Conservation (phyloP, 1,284 basidiomycete species). For the Gymnopus androsaceus region DNA sequence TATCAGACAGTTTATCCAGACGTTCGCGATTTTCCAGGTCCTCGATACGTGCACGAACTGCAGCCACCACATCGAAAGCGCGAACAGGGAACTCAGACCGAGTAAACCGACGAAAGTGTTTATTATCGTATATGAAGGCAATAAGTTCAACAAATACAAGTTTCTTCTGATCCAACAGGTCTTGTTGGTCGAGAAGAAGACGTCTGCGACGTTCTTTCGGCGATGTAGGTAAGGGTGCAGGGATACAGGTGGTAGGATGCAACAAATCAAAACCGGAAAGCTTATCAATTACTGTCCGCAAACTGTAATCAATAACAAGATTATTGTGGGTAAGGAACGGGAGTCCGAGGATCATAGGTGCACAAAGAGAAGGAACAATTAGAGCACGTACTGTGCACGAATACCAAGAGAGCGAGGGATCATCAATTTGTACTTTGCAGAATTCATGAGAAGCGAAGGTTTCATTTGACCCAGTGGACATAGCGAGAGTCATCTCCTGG, state of each 20-base stretch:
- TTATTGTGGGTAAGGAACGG: too few relatives aligned
- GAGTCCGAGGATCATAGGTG: too few relatives aligned
- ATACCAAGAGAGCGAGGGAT: too few relatives aligned
- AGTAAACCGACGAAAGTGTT: neutral
- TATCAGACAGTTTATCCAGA: slow-evolving; percentile 7
- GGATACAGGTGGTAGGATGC: slow-evolving; percentile 10
- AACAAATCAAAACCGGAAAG: slow-evolving; percentile 27
- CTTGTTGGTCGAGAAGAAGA: too few relatives aligned
- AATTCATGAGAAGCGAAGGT: too few relatives aligned
- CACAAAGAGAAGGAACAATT: too few relatives aligned
- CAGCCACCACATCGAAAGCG: slow-evolving; percentile 14
- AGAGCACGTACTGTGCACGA: too few relatives aligned
- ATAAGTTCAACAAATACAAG: neutral
- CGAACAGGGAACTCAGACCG: neutral
- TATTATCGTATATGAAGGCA: neutral
- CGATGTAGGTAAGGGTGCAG: neutral
- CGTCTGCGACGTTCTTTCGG: neutral
- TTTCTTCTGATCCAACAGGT: neutral
- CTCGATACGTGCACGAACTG: slow-evolving; percentile 19
- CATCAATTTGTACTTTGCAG: too few relatives aligned
- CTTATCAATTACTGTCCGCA: too few relatives aligned
- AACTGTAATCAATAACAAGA: too few relatives aligned
- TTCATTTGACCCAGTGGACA: too few relatives aligned
- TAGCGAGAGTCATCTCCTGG: too few relatives aligned
- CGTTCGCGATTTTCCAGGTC: slow-evolving; percentile 10